Base-by-base conservation (phyloP, 2,329 filamentous ascomycete genomes). In the Tolypocladium guangdongense region DNA sequence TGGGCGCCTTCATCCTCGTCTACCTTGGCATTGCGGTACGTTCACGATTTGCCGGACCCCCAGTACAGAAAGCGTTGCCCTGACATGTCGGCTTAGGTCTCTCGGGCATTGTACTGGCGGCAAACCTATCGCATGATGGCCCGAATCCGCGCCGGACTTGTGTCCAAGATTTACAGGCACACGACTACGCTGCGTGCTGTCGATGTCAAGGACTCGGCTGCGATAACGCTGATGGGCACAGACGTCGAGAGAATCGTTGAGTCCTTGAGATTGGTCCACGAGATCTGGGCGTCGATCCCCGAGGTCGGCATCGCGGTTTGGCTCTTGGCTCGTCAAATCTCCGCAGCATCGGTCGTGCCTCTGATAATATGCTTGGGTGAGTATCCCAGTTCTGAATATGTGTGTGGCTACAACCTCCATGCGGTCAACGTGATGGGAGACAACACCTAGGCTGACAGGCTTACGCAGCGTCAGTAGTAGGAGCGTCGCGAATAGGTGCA, bases 321-420 rank as follows among this genome's bases (percentile, higher is more conserved):
- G 50, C 39, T 52, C 22, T 37, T 52, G 50, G 50, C 50, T 32
- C 50, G 50, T 7, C 41, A 52, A 16, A 46, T 52, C 14, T 45
- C 38, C 30, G 50, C 7, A 2, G 38, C 38, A 14, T 45, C 38
- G 1, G 39, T 52, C 12, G 39, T 52, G 18, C 50, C 50, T 3
- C 38, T 52, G 30, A 22, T 52, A 2, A 32, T 52, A n/a, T 52
- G 50, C 20, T 18, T 52, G 10, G 50, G 41, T 45, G 20, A 37
- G 50, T 24, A 5, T 41, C 10, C 12, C 20, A 10, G 10, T 18
- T 20, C 3, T 4, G 24, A 30, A 45, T 7, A 2, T 45, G 24
- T 14, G 1, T 30, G 18, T 10, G n/a, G 36, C 18, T 38, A 38
- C 18, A 10, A 4, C 8, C 4, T 30, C 24, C 2, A n/a, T 4